These are phyloP conservation scores for Lactifluus piperatus DNA, from an alignment of 768 basidiomycete genomes.

Conservation along the genomic window DNA sequence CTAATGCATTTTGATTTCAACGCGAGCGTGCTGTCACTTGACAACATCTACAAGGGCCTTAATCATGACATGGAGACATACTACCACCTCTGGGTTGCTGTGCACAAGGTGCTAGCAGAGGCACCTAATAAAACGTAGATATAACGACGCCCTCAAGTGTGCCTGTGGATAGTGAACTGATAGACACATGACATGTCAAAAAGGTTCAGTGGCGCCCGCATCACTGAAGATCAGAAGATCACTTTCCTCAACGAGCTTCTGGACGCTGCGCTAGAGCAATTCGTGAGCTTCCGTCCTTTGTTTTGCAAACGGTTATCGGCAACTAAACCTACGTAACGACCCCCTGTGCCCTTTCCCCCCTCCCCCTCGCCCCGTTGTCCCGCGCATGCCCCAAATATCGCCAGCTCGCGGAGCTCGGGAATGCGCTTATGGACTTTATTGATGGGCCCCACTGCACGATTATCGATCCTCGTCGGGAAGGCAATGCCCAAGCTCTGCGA, in stretches of 20 bases:
- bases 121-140: slow-evolving; percentile 3
- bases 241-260: slow-evolving; percentile 6
- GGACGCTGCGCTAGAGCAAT: slow-evolving; percentile 12
- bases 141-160: neutral
- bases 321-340: neutral
- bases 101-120: slow-evolving; percentile 18
- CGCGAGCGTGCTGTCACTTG: slow-evolving; percentile 11
- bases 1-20: slow-evolving; percentile 7
- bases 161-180: slow-evolving; percentile 7
- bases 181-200: slow-evolving; percentile 10
- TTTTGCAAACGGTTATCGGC: neutral
- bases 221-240: slow-evolving; percentile 8
- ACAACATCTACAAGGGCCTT: slow-evolving; percentile 3
- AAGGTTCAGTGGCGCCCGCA: slow-evolving; percentile 11
- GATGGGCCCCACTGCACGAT: slow-evolving; percentile 40
- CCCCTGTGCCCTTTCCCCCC: neutral
- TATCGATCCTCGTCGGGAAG: slow-evolving; percentile 41
- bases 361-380: neutral
- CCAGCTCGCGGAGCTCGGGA: slow-evolving; percentile 45
- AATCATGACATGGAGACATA: slow-evolving; percentile 9
- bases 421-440: slow-evolving; percentile 35
- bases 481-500: slow-evolving; percentile 33
- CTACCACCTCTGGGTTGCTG: slow-evolving; percentile 19
- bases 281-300: slow-evolving; percentile 1
- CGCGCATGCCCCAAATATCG: neutral